phyloP scores from a whole-genome alignment of 2,329 filamentous ascomycete species.

The Fusarium sp. region DNA sequence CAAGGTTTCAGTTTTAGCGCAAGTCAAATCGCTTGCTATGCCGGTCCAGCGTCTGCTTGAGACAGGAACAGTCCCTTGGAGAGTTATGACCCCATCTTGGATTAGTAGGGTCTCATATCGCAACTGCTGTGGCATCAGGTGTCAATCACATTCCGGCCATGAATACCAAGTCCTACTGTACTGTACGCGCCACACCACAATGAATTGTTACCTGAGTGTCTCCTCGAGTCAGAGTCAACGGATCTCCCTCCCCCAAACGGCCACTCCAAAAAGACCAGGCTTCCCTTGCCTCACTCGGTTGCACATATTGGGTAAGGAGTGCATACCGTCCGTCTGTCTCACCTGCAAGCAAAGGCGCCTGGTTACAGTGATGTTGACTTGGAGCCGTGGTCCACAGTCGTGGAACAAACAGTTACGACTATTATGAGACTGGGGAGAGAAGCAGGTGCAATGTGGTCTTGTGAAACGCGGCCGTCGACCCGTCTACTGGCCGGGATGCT shows the following conservation, averaged over 20 bases:
- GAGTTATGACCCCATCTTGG: constrained; percentile 5
- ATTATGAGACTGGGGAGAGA: constrained; percentile 20
- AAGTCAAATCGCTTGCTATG: constrained; percentile 2
- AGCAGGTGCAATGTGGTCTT: neutral
- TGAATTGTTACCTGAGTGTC: constrained; percentile 13
- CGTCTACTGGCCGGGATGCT: constrained; percentile 14
- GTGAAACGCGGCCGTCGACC: constrained; percentile 28
- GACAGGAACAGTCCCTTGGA: constrained; percentile 8
- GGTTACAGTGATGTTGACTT: constrained; percentile 11
- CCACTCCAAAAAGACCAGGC: constrained; percentile 11
- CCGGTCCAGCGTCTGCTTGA: constrained; percentile 7
- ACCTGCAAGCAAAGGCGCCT: constrained; percentile 25
- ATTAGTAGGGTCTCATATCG: constrained; percentile 15
- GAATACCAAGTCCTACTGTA: constrained; percentile 12
- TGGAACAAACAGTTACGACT: constrained; percentile 31
- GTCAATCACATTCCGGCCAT: constrained; percentile 32
- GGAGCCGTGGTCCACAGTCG: constrained; percentile 18
- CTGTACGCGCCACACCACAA: constrained; percentile 28
- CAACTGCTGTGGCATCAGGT: constrained; percentile 20
- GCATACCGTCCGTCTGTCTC: constrained; percentile 32
- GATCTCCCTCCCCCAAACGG: neutral
- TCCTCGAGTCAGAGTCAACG: constrained; percentile 24
- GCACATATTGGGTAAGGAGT: constrained; percentile 9
- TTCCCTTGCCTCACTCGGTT: constrained; percentile 33
- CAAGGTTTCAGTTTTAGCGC: constrained; percentile 23